Evolutionary conservation across 257 asterid genomes (phyloP), one percentile per base, ranked within the genome.

Genomic region (Penstemon eatonii): DNA sequence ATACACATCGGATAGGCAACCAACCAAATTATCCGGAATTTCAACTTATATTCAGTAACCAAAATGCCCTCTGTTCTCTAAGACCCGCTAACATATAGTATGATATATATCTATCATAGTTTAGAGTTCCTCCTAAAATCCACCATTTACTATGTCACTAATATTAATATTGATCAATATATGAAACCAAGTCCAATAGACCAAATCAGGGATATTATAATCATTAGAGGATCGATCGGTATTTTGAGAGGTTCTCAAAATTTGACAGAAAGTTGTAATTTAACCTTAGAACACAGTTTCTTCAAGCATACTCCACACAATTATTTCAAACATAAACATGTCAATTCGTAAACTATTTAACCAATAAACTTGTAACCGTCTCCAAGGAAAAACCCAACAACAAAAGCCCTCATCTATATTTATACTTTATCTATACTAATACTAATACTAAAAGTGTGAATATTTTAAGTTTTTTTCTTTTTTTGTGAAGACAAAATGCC

Each of bases 251-350:
- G 8, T 43, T 7, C 40, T 51, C 64, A 45, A 72, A 56, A 46
- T 63, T 41, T 65, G 51, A 25, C 8, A 42, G 63, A 60, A 47
- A 44, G 59, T 25, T 36, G 19, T 43, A 52, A 9, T 15, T 66
- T 15, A 81, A 71, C 81, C 83, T 81, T 73, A 78, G 73, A 47
- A 18, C 60, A 64, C 63, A 25, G 33, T 52, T 38, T 51, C 57
- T 43, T 33, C 63, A 0, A 10, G 45, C 36, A 50, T 7, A 40
- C 73, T 51, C 71, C 55, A 47, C 41, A 43, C 50, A 72, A 46
- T 63, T 54, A 13, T 41, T 50, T 1, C 60, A 45, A 6, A n/a
- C 60, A 33, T 37, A 63, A 77, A 70, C 59, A 59, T 13, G 60
- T 7, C 38, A n/a, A 71, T 66, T 76, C 33, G 45, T 13, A 15